Base-by-base conservation (phyloP, 768 basidiomycete species). In the Kondoa malvinella region DNA sequence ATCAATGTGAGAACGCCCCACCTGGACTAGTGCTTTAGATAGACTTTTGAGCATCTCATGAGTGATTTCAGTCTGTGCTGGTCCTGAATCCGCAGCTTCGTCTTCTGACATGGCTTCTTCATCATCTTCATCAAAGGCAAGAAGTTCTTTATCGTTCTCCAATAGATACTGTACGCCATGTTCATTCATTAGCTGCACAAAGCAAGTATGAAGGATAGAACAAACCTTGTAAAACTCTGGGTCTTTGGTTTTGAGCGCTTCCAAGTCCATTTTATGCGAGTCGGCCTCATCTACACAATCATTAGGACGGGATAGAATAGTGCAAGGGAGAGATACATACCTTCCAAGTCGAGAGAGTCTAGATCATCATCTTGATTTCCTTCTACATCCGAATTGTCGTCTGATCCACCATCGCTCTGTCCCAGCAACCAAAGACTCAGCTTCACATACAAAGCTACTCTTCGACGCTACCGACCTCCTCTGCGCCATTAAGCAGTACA, bases 121-220 rank as follows among this genome's bases (percentile, higher is more conserved):
- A 1, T 75, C 80, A 1, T 76, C 77, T 1, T 76, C 73, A 31
- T 74, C 61, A 75, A 97, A 97, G 2, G 89, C 82, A 1, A 99
- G 81, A n/a, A 97, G 80, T 66, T 91, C 92, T 68, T 81, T 80
- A 77, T 99, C 95, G 75, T 99, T 92, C 78, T 97, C 89, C 79
- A 92, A 87, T 1, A 99, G 81, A 76, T 92, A 99, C 65, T 63
- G 32, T 14, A 25, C 25, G n/a, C 15, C n/a, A 3, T n/a, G 26
- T 27, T n/a, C n/a, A n/a, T n/a, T n/a, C n/a, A n/a, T 14, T 12
- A 29, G 30, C 57, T 59, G 57, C 8, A 4, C 33, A 16, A 63
- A 63, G 32, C 8, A n/a, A 15, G 61, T 63, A 4, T 14, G 14
- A 59, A 59, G 4, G 27, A 14, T 25, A 31, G 58, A 25, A 25